phyloP scores from a whole-genome alignment of 192 early-diverging fungal species.

The Physocladia obscura region DNA sequence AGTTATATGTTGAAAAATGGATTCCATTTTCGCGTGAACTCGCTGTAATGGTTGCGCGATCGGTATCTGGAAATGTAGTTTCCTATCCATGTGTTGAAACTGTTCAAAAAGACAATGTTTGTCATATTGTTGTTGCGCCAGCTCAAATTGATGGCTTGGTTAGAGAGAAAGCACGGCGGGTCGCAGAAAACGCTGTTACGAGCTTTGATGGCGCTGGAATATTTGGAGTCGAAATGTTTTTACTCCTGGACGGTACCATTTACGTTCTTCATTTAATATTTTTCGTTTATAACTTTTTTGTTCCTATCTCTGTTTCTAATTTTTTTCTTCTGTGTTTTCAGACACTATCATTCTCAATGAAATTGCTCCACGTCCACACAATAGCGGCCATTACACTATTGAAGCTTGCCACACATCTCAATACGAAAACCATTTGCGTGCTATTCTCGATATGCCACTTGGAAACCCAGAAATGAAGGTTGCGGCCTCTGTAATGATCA shows the following conservation, averaged over 20 bases:
- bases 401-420: slow-evolving; percentile 97
- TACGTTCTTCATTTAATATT: background rate
- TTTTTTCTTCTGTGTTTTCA: slow-evolving; percentile 32
- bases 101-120: slow-evolving; percentile 94
- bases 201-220: slow-evolving; percentile 75
- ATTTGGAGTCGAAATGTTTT: slow-evolving; percentile 98
- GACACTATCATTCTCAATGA: slow-evolving; percentile 88
- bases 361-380: slow-evolving; percentile 98
- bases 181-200: slow-evolving; percentile 82
- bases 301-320: no score
- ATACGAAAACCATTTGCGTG: slow-evolving; percentile 91
- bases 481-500: slow-evolving; percentile 89
- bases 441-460: slow-evolving; percentile 86
- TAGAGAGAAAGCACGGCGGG: slow-evolving; percentile 64
- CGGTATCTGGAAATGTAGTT: slow-evolving; percentile 65
- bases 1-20: slow-evolving; percentile 94
- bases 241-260: slow-evolving; percentile 64
- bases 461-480: slow-evolving; percentile 87
- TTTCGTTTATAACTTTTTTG: background rate
- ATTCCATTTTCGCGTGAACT: slow-evolving; percentile 89
- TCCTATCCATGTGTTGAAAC: slow-evolving; percentile 97
- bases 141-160: slow-evolving; percentile 90
- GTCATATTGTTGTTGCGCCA: slow-evolving; percentile 92
- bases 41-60: slow-evolving; percentile 95
- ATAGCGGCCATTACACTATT: slow-evolving; percentile 98